A percentile compares a stretch with the other conserved stretches of the same genome.
These are phyloP conservation scores for Akanthomyces lecanii DNA, from an alignment of 2,329 filamentous ascomycete species.

Conservation along the genomic window DNA sequence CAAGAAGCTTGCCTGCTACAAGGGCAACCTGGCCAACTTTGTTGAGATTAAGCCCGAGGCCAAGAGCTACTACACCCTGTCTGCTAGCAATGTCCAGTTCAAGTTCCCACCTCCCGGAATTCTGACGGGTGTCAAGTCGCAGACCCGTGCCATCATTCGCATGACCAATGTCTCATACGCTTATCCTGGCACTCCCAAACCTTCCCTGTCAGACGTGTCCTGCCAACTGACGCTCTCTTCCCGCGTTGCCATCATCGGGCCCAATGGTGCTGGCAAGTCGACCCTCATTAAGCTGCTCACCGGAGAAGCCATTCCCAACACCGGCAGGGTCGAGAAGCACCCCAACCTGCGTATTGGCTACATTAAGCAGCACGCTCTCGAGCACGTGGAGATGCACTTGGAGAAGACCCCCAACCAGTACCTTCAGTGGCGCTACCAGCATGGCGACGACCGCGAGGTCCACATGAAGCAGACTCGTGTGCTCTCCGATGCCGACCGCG, in stretches of 20 bases:
- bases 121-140: slow-evolving; percentile 88
- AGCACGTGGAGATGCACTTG: slow-evolving; percentile 99
- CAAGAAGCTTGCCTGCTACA: slow-evolving; percentile 89
- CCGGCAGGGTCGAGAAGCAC: slow-evolving; percentile 92
- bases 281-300: slow-evolving; percentile 97
- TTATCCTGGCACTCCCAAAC: slow-evolving; percentile 87
- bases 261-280: slow-evolving; percentile 96
- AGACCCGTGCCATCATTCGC: slow-evolving; percentile 87
- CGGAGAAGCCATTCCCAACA: slow-evolving; percentile 79
- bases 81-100: slow-evolving; percentile 84
- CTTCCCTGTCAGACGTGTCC: slow-evolving; percentile 82
- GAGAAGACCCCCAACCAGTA: slow-evolving; percentile 99
- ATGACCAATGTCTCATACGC: slow-evolving; percentile 90
- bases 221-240: slow-evolving; percentile 85
- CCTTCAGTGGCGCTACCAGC: slow-evolving; percentile 95
- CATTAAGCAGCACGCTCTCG: slow-evolving; percentile 98
- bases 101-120: slow-evolving; percentile 97
- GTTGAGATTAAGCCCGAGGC: slow-evolving; percentile 88
- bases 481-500: slow-evolving; percentile 77
- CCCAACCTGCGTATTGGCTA: slow-evolving; percentile 98
- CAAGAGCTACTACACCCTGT: slow-evolving; percentile 97
- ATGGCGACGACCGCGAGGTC: slow-evolving; percentile 95
- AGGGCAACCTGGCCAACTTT: slow-evolving; percentile 77
- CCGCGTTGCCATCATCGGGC: slow-evolving; percentile 91
- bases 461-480: slow-evolving; percentile 96